phyloP scores from a whole-genome alignment of 768 basidiomycete species.

The Terana coerulea region DNA sequence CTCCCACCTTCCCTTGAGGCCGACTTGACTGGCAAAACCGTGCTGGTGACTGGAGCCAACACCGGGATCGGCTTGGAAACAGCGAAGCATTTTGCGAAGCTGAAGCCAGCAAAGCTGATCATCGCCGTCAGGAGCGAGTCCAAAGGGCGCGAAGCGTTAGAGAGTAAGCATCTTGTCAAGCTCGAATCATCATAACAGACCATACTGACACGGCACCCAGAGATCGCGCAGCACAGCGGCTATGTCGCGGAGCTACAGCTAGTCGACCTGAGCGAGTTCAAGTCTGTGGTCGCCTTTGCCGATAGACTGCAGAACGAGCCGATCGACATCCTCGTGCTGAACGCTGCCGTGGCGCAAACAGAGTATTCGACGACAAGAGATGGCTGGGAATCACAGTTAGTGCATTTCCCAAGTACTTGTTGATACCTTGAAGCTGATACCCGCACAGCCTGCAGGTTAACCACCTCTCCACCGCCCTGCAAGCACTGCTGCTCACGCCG shows the following conservation, averaged over 20 bases:
- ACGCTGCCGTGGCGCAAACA: slow-evolving; percentile 19
- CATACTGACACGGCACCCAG: slow-evolving; percentile 19
- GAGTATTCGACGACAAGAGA: slow-evolving; percentile 28
- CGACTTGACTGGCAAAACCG: slow-evolving; percentile 42
- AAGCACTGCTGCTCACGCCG: slow-evolving; percentile 41
- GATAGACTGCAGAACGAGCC: slow-evolving; percentile 16
- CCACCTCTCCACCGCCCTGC: slow-evolving; percentile 36
- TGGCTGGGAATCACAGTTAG: slow-evolving; percentile 27
- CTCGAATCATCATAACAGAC: not conserved
- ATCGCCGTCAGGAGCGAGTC: slow-evolving; percentile 34
- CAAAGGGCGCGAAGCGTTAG: slow-evolving; percentile 33
- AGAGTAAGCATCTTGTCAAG: slow-evolving; percentile 29
- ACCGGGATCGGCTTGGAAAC: slow-evolving; percentile 47
- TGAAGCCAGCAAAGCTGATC: slow-evolving; percentile 40
- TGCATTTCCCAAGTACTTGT: not conserved
- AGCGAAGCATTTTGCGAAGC: slow-evolving; percentile 40
- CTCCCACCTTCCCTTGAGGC: slow-evolving; percentile 25
- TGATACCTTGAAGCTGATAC: not conserved
- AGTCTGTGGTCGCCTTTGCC: slow-evolving; percentile 24
- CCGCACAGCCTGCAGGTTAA: slow-evolving; percentile 44
- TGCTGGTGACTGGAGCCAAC: slow-evolving; percentile 52
- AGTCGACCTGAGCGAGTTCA: slow-evolving; percentile 25
- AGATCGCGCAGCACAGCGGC: slow-evolving; percentile 15
- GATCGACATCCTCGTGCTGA: slow-evolving; percentile 28
- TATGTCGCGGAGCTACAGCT: slow-evolving; percentile 18